phyloP scores from a whole-genome alignment of 805 yeast genomes.

The Yarrowia porcina region DNA sequence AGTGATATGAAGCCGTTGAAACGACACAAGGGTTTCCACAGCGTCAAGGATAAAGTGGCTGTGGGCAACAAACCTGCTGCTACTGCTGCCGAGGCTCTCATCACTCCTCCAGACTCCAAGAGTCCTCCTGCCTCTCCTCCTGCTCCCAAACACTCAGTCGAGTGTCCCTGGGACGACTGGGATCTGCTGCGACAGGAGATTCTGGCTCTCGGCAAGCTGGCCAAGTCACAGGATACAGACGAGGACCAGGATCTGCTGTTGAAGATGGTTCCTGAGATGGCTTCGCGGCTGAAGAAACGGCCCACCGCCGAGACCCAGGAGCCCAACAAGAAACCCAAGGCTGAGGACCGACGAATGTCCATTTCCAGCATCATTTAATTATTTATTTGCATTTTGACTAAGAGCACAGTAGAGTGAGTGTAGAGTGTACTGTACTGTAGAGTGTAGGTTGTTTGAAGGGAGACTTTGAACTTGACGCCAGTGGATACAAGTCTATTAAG shows the following conservation, averaged over 20 bases:
- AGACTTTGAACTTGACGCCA: too few relatives aligned
- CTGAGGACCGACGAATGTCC: conserved; percentile 19
- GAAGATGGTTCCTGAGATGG: conserved; percentile 6
- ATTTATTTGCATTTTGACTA: conserved; percentile 10
- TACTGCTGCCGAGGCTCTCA: neutral
- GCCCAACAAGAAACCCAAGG: conserved; percentile 9
- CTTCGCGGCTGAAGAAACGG: conserved; percentile 10
- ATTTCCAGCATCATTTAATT: conserved; percentile 20
- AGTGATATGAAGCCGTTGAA: conserved; percentile 14
- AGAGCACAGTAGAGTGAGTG: neutral
- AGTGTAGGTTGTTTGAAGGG: too few relatives aligned
- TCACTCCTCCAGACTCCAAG: conserved; percentile 17
- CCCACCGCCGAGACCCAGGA: neutral
- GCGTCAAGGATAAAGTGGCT: neutral
- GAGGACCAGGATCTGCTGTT: conserved; percentile 8
- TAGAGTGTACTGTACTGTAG: neutral
- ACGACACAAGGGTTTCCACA: neutral
- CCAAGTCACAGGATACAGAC: neutral
- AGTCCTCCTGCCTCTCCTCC: neutral
- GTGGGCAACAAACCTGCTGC: neutral
- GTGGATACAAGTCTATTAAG: too few relatives aligned
- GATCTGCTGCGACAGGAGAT: conserved; percentile 15
- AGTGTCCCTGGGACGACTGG: conserved; percentile 8
- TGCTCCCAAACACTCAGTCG: neutral
- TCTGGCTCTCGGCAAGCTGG: neutral